A percentile compares a stretch with the other conserved stretches of the same genome.
phyloP scores from a whole-genome alignment of 2,329 filamentous ascomycete genomes.

The Chaetomium sp. region DNA sequence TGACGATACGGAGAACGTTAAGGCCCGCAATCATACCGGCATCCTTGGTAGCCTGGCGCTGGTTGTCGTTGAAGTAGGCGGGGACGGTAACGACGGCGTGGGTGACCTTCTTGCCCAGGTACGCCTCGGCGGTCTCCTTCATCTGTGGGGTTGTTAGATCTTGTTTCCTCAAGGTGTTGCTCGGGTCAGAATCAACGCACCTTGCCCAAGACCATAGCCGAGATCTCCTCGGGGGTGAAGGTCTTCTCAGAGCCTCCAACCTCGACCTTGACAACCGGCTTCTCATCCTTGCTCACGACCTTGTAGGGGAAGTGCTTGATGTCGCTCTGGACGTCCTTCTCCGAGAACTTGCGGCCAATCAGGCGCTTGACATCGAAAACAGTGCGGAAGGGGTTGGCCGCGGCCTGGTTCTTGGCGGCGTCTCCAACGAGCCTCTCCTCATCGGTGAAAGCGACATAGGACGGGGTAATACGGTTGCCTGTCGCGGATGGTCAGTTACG shows the following conservation, averaged over 20 bases:
- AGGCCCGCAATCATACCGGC: constrained; percentile 94
- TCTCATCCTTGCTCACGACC: constrained; percentile 78
- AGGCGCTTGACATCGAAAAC: constrained; percentile 98
- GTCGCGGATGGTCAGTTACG: constrained; percentile 8
- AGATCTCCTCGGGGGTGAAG: constrained; percentile 96
- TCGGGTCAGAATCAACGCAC: constrained; percentile 80
- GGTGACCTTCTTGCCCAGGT: constrained; percentile 90
- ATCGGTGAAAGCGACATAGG: constrained; percentile 91
- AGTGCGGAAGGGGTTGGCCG: constrained; percentile 94
- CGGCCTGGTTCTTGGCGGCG: constrained; percentile 97
- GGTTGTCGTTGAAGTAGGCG: constrained; percentile 98
- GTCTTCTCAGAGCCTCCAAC: constrained; percentile 95
- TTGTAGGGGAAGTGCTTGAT: constrained; percentile 99
- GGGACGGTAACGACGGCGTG: constrained; percentile 96
- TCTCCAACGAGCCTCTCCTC: constrained; percentile 95
- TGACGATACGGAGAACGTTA: constrained; percentile 99
- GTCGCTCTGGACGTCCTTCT: constrained; percentile 90
- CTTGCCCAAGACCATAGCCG: constrained; percentile 92
- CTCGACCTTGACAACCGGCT: constrained; percentile 86
- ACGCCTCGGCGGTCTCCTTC: constrained; percentile 89
- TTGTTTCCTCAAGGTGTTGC: constrained; percentile 72
- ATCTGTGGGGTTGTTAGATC: constrained; percentile 59
- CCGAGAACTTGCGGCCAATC: constrained; percentile 91
- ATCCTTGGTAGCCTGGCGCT: constrained; percentile 98
- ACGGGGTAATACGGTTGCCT: constrained; percentile 75